Base-by-base conservation (phyloP, 1,284 basidiomycete species). In the Cronartium ribicola region DNA sequence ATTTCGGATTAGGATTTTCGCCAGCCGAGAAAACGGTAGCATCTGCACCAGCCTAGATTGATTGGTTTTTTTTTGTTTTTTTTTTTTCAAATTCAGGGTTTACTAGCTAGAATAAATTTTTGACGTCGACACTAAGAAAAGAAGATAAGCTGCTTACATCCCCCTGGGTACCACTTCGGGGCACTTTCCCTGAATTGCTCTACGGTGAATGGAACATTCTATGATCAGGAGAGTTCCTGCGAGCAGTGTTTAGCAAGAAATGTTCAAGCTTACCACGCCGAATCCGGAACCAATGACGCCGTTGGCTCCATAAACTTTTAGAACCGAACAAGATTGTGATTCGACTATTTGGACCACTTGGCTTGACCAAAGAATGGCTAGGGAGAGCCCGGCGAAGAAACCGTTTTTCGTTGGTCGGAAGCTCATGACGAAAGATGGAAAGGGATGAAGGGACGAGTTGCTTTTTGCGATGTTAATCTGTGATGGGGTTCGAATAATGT, bases 251-350 rank as follows among this genome's bases (percentile, higher is more conserved):
- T 29, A 61, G 3, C 39, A 61, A 20, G 2, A 41, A 5, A n/a
- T 11, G 6, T 51, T 5, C 60, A 70, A 40, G 62, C 68, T n/a
- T 43, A 71, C 68, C 22, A 71, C 60, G 13, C 68, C 68, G 14
- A 71, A 71, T 5, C 68, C 68, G 22, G 41, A 13, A 48, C 68
- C 68, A 37, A 63, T 57, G 40, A 48, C 63, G 17, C 61, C 61
- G 57, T 71, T 71, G 11, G 41, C 68, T 2, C 68, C 68, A 10
- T 39, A 46, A 51, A 71, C 68, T 20, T 63, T 29, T n/a, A 71
- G 14, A 36, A 71, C 64, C 22, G 68, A 71, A 48, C 68, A 71
- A 8, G 41, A 29, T 46, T 46, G 40, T 39, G 68, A 43, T 71
- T 65, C 59, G 29, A 62, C 51, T 13, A 64, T 41, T 29, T 60